phyloP scores from a whole-genome alignment of 2,329 filamentous ascomycete genomes.

The Aspergillus hiratsukae region DNA sequence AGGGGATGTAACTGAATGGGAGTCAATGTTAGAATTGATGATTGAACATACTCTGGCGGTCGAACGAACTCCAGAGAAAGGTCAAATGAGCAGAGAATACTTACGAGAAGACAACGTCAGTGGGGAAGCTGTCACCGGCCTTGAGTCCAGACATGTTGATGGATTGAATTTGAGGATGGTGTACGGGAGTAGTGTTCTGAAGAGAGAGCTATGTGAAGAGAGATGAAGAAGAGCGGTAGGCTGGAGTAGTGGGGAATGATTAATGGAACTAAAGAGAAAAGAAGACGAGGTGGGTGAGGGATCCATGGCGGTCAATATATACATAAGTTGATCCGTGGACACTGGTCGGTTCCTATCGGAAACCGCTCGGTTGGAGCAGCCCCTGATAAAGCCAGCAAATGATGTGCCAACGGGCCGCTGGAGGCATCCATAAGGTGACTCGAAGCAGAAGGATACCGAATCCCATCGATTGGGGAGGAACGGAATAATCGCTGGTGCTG shows the following conservation, averaged over 20 bases:
- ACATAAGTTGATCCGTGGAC: background rate
- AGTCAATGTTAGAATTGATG: slow-evolving; percentile 8
- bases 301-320: slow-evolving; percentile 19
- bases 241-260: slow-evolving; percentile 19
- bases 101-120: slow-evolving; percentile 71
- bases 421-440: slow-evolving; percentile 28
- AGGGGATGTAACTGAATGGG: slow-evolving; percentile 65
- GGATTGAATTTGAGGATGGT: slow-evolving; percentile 4
- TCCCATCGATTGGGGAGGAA: slow-evolving; percentile 27
- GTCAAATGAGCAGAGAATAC: slow-evolving; percentile 22
- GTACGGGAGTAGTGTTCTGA: background rate
- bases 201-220: slow-evolving; percentile 2
- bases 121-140: slow-evolving; percentile 77
- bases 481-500: slow-evolving; percentile 6
- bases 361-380: slow-evolving; percentile 1
- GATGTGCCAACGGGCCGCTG: slow-evolving; percentile 10
- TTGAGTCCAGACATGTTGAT: slow-evolving; percentile 63
- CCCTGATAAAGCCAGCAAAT: slow-evolving; percentile 8
- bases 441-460: slow-evolving; percentile 36
- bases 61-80: background rate
- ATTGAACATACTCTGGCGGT: background rate
- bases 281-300: slow-evolving; percentile 8
- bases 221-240: slow-evolving; percentile 7
- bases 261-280: slow-evolving; percentile 3
- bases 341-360: no score